Base-by-base conservation (phyloP, 192 early-diverging fungal genomes). In the Phycomyces nitens region DNA sequence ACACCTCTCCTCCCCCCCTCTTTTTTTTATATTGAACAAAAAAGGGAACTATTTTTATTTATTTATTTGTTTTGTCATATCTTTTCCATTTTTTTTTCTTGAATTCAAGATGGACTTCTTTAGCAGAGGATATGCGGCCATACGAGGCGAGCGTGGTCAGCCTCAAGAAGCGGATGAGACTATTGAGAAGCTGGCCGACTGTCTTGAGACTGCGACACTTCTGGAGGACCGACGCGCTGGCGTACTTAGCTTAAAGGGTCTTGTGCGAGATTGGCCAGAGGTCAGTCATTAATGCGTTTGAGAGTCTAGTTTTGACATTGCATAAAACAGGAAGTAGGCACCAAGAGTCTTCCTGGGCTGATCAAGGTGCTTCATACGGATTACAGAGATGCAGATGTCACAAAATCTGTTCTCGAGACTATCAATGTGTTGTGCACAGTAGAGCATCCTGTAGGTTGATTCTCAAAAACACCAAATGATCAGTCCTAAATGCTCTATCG, bases 161-260 rank as follows among this genome's bases (percentile, higher is more conserved):
- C 77, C 80, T 23, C 85, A 87, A 55, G 77, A 82, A 12, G 85
- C 79, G 5, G 75, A 78, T 22, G 91, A 93, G 58, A 94, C 93
- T 26, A 85, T 98, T 64, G 87, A 89, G 62, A 88, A 84, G 65
- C 79, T 97, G 60, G 87, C 85, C 38, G 94, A 96, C 68, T 80
- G 93, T 52, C 87, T 91, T 27, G 84, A 80, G 56, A 84, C 93
- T 53, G 86, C 92, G 15, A 94, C 92, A 9, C 79, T 97, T 21
- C 71, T 93, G 24, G 97, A 99, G 68, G 97, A 99, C 80, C 76
- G 92, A 52, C 72, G 94, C 27, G 91, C 94, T 5, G 92, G 90
- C 1, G 90, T 96, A 12, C 82, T 90, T 20, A 86, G 89, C 7
- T 76, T 99, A 56, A 94, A 94, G 62, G 91, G 91, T 2, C 81